These are phyloP conservation scores for Plantago major DNA, from an alignment of 257 asterid species.

Conservation along the genomic window DNA sequence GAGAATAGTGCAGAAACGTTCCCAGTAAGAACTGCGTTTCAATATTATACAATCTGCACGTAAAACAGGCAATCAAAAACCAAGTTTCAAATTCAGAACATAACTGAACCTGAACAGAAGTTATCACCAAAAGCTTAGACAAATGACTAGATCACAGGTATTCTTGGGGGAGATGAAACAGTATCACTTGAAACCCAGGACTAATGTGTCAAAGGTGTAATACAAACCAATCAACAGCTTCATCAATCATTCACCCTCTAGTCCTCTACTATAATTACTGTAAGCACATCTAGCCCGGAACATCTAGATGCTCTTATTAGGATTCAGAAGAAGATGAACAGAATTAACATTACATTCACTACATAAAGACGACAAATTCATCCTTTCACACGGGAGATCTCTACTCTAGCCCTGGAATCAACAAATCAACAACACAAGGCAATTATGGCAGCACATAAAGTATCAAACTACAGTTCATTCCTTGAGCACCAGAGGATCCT, in stretches of 20 bases:
- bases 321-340: constrained; percentile 3
- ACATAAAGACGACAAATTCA: constrained; percentile 2
- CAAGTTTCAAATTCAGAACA: not conserved
- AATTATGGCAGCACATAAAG: constrained; percentile 6
- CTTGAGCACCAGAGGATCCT: constrained; percentile 6
- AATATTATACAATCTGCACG: not conserved
- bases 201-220: not conserved
- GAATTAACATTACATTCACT: constrained; percentile 1
- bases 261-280: not conserved
- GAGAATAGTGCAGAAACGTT: not conserved
- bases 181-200: not conserved
- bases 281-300: constrained; percentile 6
- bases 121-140: not conserved
- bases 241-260: not conserved
- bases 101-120: not conserved
- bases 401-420: constrained; percentile 7
- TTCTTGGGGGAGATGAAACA: not conserved
- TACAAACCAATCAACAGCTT: not conserved
- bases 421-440: constrained; percentile 1
- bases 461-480: constrained; percentile 10
- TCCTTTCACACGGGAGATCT: constrained; percentile 5
- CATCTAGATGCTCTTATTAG: not conserved
- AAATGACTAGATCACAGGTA: not conserved
- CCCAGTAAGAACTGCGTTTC: not conserved
- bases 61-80: not conserved